Conservation (phyloP, 345 rosid species). For the Eucalyptus cloeziana region DNA sequence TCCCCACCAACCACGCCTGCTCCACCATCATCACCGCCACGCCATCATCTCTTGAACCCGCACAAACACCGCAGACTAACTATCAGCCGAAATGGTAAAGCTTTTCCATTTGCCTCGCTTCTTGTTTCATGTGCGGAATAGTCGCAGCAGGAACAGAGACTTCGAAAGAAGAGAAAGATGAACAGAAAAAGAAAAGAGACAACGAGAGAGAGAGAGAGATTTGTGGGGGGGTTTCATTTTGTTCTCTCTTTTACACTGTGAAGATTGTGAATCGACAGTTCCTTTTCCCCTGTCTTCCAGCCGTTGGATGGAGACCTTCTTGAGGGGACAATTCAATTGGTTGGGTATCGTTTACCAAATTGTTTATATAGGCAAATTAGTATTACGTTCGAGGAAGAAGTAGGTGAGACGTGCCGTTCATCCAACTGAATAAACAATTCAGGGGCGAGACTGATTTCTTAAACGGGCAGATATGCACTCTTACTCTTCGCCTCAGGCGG, state of each 20-base stretch:
- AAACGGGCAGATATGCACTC: background rate
- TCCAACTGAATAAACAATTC: background rate
- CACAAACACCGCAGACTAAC: background rate
- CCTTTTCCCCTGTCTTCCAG: background rate
- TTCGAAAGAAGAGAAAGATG: background rate
- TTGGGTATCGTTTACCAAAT: background rate
- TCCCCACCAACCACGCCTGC: constrained; percentile 22
- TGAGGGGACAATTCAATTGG: background rate
- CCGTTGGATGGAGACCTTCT: background rate
- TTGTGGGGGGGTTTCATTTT: background rate
- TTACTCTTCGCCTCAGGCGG: background rate
- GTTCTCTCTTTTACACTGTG: background rate
- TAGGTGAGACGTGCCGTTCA: background rate
- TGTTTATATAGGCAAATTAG: background rate
- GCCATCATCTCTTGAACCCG: background rate
- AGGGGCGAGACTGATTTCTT: background rate
- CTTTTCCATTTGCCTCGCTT: background rate
- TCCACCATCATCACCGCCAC: background rate
- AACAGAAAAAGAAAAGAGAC: background rate
- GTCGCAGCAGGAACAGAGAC: background rate
- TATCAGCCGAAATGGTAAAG: background rate
- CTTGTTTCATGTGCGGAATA: background rate
- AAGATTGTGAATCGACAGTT: background rate
- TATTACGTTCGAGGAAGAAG: background rate
- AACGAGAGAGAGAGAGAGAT: background rate